These are phyloP conservation scores for Groenewaldozyma auringiensis DNA, from an alignment of 1,139 yeast genomes.

Conservation along the genomic window DNA sequence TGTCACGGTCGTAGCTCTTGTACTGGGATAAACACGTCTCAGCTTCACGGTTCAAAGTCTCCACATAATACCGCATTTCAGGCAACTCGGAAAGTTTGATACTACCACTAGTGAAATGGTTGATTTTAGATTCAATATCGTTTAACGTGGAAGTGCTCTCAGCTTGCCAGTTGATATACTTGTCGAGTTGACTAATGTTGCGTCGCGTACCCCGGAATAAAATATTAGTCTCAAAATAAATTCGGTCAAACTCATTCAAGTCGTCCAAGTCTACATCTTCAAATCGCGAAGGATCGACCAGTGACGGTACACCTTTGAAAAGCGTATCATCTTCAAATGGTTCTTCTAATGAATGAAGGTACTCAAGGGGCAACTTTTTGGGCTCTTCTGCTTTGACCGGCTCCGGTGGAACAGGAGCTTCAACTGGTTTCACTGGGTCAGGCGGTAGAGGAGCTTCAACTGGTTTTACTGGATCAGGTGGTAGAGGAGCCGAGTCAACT, in stretches of 20 bases:
- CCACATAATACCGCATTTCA: slow-evolving; percentile 14
- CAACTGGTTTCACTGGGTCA: slow-evolving; percentile 5
- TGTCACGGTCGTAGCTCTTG: slow-evolving; percentile 9
- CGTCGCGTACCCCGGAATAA: not conserved
- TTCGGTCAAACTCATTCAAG: not conserved
- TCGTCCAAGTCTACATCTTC: not conserved
- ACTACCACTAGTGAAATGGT: not conserved
- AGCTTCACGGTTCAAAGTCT: slow-evolving; percentile 11
- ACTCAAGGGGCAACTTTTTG: not conserved
- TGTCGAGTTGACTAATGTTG: slow-evolving; percentile 7
- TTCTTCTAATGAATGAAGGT: not conserved
- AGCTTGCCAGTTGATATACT: slow-evolving; percentile 10
- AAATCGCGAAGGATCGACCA: not conserved
- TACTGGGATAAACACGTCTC: slow-evolving; percentile 6
- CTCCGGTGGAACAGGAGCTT: not conserved
- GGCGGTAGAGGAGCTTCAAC: slow-evolving; percentile 11
- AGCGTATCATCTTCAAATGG: not conserved
- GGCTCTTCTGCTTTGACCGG: not conserved
- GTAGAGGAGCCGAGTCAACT: slow-evolving; percentile 1
- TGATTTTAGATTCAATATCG: not conserved
- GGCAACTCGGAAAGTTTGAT: slow-evolving; percentile 18
- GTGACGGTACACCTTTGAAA: not conserved
- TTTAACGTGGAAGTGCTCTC: not conserved
- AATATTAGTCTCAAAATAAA: not conserved
- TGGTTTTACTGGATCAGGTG: not conserved